These are phyloP conservation scores for Myriosclerotinia curreyana DNA, from an alignment of 2,329 filamentous ascomycete species.

Conservation along the genomic window DNA sequence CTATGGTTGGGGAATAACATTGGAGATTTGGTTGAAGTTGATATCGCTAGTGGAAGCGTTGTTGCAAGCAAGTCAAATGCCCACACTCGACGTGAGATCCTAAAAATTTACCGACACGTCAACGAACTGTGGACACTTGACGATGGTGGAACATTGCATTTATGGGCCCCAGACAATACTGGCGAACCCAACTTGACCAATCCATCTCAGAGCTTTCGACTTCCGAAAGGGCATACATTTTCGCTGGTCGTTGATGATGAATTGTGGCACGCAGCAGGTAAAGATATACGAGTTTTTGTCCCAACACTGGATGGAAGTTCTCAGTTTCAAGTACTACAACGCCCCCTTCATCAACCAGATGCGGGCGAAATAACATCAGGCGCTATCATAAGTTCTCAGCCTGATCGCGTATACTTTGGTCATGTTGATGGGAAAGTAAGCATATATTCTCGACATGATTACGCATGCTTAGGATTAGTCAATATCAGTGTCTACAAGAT, in stretches of 20 bases:
- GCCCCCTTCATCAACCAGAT: constrained; percentile 66
- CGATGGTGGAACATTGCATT: constrained; percentile 78
- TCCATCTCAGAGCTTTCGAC: constrained; percentile 69
- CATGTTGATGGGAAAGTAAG: constrained; percentile 93
- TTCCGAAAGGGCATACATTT: constrained; percentile 80
- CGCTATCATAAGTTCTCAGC: constrained; percentile 68
- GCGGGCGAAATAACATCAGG: constrained; percentile 87
- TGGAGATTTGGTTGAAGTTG: constrained; percentile 86
- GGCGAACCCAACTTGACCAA: constrained; percentile 72
- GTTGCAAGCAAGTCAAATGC: constrained; percentile 65
- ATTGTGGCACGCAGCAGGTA: constrained; percentile 85
- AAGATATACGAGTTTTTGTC: constrained; percentile 79
- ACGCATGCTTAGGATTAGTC: constrained; percentile 72
- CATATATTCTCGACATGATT: constrained; percentile 77
- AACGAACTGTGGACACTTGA: constrained; percentile 94
- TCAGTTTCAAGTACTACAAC: constrained; percentile 72
- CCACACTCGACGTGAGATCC: constrained; percentile 75
- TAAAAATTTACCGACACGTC: constrained; percentile 80
- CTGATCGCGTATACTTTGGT: constrained; percentile 81
- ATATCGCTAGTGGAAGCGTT: constrained; percentile 71
- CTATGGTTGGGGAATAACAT: constrained; percentile 88
- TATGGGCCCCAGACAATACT: constrained; percentile 76
- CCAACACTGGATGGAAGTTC: constrained; percentile 65
- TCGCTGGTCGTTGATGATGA: constrained; percentile 83
- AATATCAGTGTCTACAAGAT: constrained; percentile 95